Base-by-base conservation (phyloP, 2,329 filamentous ascomycete genomes). In the Fusarium burgessii region DNA sequence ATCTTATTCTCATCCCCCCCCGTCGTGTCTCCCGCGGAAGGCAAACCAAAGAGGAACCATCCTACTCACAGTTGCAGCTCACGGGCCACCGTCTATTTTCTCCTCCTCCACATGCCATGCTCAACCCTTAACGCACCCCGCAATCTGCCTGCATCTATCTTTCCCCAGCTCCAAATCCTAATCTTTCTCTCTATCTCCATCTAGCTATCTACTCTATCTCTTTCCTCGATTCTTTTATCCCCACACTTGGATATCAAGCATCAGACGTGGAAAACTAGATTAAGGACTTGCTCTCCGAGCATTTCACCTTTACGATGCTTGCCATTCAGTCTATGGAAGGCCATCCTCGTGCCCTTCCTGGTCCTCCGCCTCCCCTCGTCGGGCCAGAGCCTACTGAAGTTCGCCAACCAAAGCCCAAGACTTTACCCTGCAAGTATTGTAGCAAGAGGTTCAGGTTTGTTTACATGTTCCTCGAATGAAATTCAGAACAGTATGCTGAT, bases 341-440 rank as follows among this genome's bases (percentile, higher is more conserved):
- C 46, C 79, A 82, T 66, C 76, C 78, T 74, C 78, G 75, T 47
- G 67, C 77, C 41, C 74, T 77, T 55, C 70, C 76, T 47, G 70
- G 70, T 18, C 71, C 74, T 59, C 57, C 67, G 64, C 70, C 65
- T 63, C 70, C 71, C 54, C 76, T 80, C 41, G 70, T 71, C 58
- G 69, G 73, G 32, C 83, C 85, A 45, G 86, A 88, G 71, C 82
- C 81, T 68, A 83, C 82, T 61, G 87, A 89, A 73, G 80, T 80
- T 75, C 85, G 86, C 74, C 85, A 87, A 71, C 86, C 88, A 77
- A 89, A 90, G 74, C 88, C 88, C 72, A 89, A 90, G 80, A 88
- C 86, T 52, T 78, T 90, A 66, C 88, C 88, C 61, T 90, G 88
- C 83, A 87, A 87, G 76, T 90, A 88, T 76, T 90, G 88, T 79